Evolutionary conservation across 306 rosid species (phyloP).

Genomic region (Prunus campanulata): DNA sequence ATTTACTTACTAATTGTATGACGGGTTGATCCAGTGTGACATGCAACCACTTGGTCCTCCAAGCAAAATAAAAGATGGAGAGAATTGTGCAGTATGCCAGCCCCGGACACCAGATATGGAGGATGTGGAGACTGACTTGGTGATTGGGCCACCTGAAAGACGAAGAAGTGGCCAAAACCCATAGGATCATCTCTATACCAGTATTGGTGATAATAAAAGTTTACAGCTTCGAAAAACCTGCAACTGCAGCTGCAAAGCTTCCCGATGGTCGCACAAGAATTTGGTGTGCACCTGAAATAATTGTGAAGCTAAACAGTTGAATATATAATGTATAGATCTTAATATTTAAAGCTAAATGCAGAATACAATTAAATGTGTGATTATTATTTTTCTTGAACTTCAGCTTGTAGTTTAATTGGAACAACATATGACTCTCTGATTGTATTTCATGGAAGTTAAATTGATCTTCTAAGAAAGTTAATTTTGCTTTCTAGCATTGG

Average conservation of each 20-base stretch:
- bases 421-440: neutral
- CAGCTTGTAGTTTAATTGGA: too few relatives aligned
- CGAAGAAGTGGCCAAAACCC: neutral
- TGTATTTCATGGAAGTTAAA: neutral
- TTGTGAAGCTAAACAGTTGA: neutral
- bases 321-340: neutral
- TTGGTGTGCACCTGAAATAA: neutral
- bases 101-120: slow-evolving; percentile 22
- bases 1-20: neutral
- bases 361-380: neutral
- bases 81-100: neutral
- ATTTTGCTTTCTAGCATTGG: too few relatives aligned
- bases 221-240: neutral
- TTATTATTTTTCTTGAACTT: neutral
- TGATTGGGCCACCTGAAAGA: slow-evolving; percentile 65
- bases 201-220: neutral
- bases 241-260: neutral
- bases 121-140: slow-evolving; percentile 77
- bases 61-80: slow-evolving; percentile 7
- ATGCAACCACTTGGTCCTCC: slow-evolving; percentile 10
- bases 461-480: too few relatives aligned
- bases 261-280: neutral
- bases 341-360: neutral
- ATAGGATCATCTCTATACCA: neutral
- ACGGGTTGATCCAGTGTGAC: slow-evolving; percentile 37